Base-by-base conservation (phyloP, 148 eudicot genomes). In the Chenopodium quinoa region DNA sequence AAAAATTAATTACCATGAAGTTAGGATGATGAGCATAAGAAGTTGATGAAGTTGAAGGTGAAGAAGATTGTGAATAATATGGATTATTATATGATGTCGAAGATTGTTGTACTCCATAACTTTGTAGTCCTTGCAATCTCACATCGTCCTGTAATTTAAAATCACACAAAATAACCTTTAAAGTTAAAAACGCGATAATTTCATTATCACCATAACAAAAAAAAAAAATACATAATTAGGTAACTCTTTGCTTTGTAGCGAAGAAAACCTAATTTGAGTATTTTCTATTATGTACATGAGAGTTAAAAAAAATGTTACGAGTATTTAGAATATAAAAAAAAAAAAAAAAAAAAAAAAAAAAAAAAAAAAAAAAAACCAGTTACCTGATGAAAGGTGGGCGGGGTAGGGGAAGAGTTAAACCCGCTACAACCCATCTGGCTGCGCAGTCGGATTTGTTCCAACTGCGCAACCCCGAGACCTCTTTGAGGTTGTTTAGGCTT, bases 391-490 rank as follows among this genome's bases (percentile, higher is more conserved):
- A 46, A 74, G 56, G 70, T 10, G 7, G 47, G 4, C 27, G 56
- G 68, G 23, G 70, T 2, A 7, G 78, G 52, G 32, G 86, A n/a
- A 72, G 81, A 72, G 4, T 73, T 67, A 8, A 40, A 67, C 0
- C 79, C 84, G 58, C 73, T 74, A 68, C 87, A 78, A 48, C 84
- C 92, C 80, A 93, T 71, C 76, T 91, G 93, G 48, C 67, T 81
- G 34, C 90, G 92, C 56, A 93, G 78, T 76, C 97, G 87, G 80
- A 93, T 88, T 86, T 92, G 91, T 81, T 93, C 97, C 75, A 93
- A 82, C 76, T 91, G 97, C 72, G 97, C 97, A 86, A 93, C 95
- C 47, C 97, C 95, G 71, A 93, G 91, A 1, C 97, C 97, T 85
- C 97, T 88, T 75, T 93, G 97, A 17, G 97, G 97, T 34, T 93